Conservation (phyloP, 352 stramenopile genomes). For the Globisporangium barbulae region DNA sequence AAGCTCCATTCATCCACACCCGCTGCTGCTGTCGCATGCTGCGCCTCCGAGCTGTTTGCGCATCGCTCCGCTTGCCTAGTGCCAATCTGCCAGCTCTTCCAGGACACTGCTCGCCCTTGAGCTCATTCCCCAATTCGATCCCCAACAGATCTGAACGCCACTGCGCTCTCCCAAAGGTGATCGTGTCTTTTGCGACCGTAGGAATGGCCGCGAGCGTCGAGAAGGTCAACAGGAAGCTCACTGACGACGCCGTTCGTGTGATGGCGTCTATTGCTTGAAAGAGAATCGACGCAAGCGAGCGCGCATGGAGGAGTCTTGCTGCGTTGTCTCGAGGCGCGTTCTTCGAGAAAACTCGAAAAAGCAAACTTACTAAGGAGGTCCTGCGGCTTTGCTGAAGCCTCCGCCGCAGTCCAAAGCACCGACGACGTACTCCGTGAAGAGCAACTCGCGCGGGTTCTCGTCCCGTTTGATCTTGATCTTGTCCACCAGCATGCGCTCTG, state of each 20-base stretch:
- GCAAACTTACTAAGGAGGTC: conserved; percentile 13
- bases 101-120: background rate
- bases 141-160: too few relatives aligned
- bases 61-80: background rate
- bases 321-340: too few relatives aligned
- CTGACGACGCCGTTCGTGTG: too few relatives aligned
- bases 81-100: background rate
- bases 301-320: too few relatives aligned
- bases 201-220: too few relatives aligned
- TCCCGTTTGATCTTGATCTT: conserved; percentile 12
- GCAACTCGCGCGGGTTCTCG: conserved; percentile 16
- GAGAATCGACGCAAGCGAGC: too few relatives aligned
- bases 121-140: conserved; percentile 9
- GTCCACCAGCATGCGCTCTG: conserved; percentile 41
- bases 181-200: too few relatives aligned
- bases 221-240: too few relatives aligned
- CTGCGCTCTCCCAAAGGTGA: too few relatives aligned
- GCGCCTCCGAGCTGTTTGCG: background rate
- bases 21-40: background rate
- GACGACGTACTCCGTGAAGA: conserved; percentile 45
- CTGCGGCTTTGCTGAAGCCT: conserved; percentile 30
- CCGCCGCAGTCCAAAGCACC: conserved; percentile 50
- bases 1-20: background rate
- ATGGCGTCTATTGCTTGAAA: too few relatives aligned
- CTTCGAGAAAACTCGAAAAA: too few relatives aligned